These are phyloP conservation scores for Spathaspora sp. DNA, from an alignment of 1,139 yeast genomes.

Conservation along the genomic window DNA sequence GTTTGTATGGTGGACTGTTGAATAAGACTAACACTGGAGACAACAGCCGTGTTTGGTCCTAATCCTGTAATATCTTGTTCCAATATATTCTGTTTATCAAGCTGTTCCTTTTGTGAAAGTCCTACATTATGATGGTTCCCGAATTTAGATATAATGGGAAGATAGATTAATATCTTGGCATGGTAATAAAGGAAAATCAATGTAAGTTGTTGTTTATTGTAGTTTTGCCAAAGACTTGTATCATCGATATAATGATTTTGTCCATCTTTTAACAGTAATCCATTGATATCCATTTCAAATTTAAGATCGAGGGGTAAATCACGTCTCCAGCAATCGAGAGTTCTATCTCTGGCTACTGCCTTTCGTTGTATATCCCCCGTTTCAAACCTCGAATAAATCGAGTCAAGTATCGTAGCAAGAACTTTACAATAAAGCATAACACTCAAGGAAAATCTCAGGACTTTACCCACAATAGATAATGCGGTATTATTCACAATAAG, in stretches of 20 bases:
- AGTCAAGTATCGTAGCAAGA: conserved; percentile 70
- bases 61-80: conserved; percentile 16
- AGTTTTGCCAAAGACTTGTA: conserved; percentile 25
- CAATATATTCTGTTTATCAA: conserved; percentile 16
- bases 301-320: conserved; percentile 62
- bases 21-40: conserved; percentile 53
- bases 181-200: conserved; percentile 71
- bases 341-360: conserved; percentile 59
- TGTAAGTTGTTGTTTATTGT: conserved; percentile 53
- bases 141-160: conserved; percentile 63
- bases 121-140: conserved; percentile 49
- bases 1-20: conserved; percentile 76
- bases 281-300: conserved; percentile 69
- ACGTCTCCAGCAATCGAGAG: conserved; percentile 76
- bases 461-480: conserved; percentile 67
- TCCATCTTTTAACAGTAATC: conserved; percentile 45
- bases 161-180: conserved; percentile 75
- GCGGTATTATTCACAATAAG: conserved; percentile 58
- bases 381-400: conserved; percentile 53
- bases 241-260: conserved; percentile 21
- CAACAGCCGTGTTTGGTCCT: conserved; percentile 26
- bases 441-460: conserved; percentile 58
- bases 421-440: conserved; percentile 72
- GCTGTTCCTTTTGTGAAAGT: conserved; percentile 39
- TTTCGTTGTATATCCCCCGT: conserved; percentile 29